These are phyloP conservation scores for Candida vartiovaarae DNA, from an alignment of 805 yeast species.

Conservation along the genomic window DNA sequence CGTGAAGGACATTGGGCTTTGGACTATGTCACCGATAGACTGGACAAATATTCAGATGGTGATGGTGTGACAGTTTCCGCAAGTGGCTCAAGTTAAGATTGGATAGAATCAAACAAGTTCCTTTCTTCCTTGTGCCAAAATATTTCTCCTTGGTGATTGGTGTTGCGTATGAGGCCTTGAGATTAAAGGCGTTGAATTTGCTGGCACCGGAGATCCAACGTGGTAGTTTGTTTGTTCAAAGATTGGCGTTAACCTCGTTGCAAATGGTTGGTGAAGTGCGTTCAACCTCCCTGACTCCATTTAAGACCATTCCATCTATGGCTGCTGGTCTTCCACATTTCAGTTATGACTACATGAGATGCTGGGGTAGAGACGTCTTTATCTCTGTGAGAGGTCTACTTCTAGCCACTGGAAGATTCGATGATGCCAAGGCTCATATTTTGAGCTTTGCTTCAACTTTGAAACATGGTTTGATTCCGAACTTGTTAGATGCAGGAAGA, in stretches of 20 bases:
- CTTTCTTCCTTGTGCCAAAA: slow-evolving; percentile 78
- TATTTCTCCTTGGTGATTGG: slow-evolving; percentile 82
- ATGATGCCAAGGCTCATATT: slow-evolving; percentile 76
- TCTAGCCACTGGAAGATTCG: slow-evolving; percentile 68
- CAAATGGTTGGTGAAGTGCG: slow-evolving; percentile 78
- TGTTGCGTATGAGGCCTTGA: slow-evolving; percentile 74
- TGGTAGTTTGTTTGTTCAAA: slow-evolving; percentile 70
- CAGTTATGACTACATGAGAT: slow-evolving; percentile 84
- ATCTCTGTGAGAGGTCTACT: slow-evolving; percentile 79
- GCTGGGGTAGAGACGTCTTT: slow-evolving; percentile 98
- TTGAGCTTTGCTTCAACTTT: slow-evolving; percentile 83
- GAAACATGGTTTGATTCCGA: slow-evolving; percentile 94
- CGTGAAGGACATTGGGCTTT: slow-evolving; percentile 87
- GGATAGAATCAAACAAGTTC: slow-evolving; percentile 55
- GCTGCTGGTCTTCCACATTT: slow-evolving; percentile 98
- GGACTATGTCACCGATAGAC: slow-evolving; percentile 61
- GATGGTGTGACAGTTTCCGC: slow-evolving; percentile 48
- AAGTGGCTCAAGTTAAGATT: slow-evolving; percentile 67
- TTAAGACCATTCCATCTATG: slow-evolving; percentile 56
- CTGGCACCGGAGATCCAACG: slow-evolving; percentile 48
- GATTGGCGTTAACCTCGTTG: slow-evolving; percentile 71
- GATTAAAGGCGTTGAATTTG: slow-evolving; percentile 54
- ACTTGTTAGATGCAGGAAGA: slow-evolving; percentile 83
- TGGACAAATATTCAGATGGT: slow-evolving; percentile 39
- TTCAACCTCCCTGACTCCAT: slow-evolving; percentile 70